A percentile compares a stretch with the other conserved stretches of the same genome.
phyloP scores from a whole-genome alignment of 768 basidiomycete genomes.

The Boletales sp. region DNA sequence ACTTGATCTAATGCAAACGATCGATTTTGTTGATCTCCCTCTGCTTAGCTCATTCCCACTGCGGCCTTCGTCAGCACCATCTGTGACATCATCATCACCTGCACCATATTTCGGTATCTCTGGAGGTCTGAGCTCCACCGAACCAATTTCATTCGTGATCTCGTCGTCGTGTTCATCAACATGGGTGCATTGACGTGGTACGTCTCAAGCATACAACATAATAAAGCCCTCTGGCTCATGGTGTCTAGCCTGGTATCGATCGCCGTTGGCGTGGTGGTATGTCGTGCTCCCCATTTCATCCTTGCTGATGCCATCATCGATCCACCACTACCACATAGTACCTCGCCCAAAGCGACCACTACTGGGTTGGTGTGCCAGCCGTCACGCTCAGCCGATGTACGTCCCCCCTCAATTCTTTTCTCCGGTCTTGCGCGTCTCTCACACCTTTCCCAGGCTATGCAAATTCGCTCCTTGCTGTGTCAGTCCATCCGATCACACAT shows the following conservation, averaged over 20 bases:
- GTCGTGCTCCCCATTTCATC: not conserved
- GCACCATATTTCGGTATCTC: constrained; percentile 7
- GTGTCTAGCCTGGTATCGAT: constrained; percentile 8
- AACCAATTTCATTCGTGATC: constrained; percentile 1
- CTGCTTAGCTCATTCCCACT: constrained; percentile 7
- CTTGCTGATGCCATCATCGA: not conserved
- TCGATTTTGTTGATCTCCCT: not conserved
- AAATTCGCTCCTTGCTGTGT: constrained; percentile 14
- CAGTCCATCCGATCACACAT: not conserved
- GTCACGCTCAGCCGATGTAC: constrained; percentile 9
- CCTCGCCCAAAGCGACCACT: constrained; percentile 1
- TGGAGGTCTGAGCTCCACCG: constrained; percentile 12
- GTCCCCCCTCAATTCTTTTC: no score
- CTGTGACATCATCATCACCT: constrained; percentile 12
- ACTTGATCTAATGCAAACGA: no score
- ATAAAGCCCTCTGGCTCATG: no score
- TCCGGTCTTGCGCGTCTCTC: no score
- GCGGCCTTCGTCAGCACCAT: constrained; percentile 2
- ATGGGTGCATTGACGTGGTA: constrained; percentile 17
- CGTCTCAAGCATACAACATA: not conserved
- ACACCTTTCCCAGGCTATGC: constrained; percentile 5
- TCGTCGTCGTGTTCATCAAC: constrained; percentile 12
- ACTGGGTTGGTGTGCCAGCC: constrained; percentile 11
- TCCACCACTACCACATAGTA: constrained; percentile 1
- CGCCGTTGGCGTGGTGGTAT: constrained; percentile 4